Conservation (phyloP, 129 eudicot genomes). For the Helianthus annuus region DNA sequence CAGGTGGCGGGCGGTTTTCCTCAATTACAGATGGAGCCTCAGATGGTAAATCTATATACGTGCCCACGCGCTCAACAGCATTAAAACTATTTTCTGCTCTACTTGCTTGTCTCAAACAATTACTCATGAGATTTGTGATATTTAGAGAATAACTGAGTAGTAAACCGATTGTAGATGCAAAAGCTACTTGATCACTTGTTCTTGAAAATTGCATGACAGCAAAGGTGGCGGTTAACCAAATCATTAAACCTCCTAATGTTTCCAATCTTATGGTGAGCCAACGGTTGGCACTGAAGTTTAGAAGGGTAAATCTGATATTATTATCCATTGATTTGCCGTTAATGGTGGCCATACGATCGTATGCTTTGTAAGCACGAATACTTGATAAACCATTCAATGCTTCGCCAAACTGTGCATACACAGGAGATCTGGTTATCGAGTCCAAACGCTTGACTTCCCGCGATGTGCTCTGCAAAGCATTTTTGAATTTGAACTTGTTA, state of each 20-base stretch:
- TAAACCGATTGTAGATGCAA: slow-evolving; percentile 89
- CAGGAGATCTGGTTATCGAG: slow-evolving; percentile 86
- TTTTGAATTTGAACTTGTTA: slow-evolving; percentile 12
- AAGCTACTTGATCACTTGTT: slow-evolving; percentile 76
- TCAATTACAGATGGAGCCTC: slow-evolving; percentile 75
- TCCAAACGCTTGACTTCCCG: slow-evolving; percentile 96
- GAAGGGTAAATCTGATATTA: slow-evolving; percentile 81
- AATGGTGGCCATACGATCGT: slow-evolving; percentile 76
- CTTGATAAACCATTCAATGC: slow-evolving; percentile 86
- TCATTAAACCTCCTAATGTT: slow-evolving; percentile 91
- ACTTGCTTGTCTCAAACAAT: slow-evolving; percentile 83
- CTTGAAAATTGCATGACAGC: slow-evolving; percentile 87
- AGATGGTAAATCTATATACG: slow-evolving; percentile 77
- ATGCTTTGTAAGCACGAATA: slow-evolving; percentile 92
- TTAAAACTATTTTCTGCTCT: slow-evolving; percentile 88
- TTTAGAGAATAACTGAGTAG: slow-evolving; percentile 88
- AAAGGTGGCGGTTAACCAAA: slow-evolving; percentile 93
- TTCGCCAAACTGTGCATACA: slow-evolving; percentile 93
- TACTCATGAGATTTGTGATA: slow-evolving; percentile 77
- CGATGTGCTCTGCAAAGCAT: slow-evolving; percentile 79
- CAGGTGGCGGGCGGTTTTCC: slow-evolving; percentile 77
- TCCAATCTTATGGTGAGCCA: slow-evolving; percentile 88
- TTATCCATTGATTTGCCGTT: slow-evolving; percentile 91
- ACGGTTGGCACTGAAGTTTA: slow-evolving; percentile 76
- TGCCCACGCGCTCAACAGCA: slow-evolving; percentile 89